These are phyloP conservation scores for Oryza longistaminata DNA, from an alignment of 176 grass and related monocot species.

Conservation along the genomic window DNA sequence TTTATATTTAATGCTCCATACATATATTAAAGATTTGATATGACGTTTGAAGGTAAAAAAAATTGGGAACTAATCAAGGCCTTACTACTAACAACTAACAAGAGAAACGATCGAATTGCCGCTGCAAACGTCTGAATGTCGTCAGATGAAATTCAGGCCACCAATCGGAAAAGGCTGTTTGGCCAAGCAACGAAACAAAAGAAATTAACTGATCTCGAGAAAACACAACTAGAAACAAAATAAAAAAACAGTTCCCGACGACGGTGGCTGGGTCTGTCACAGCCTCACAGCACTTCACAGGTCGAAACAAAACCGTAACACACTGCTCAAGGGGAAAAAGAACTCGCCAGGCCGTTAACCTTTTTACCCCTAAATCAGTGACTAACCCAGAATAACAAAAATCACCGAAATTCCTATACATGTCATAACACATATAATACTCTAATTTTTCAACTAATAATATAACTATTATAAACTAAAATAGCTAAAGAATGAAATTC, in stretches of 20 bases:
- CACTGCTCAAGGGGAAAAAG: conserved; percentile 36
- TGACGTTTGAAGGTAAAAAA: too few species aligned
- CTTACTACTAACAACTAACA: too few species aligned
- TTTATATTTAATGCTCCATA: too few species aligned
- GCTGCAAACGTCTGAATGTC: neutral
- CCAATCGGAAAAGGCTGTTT: neutral
- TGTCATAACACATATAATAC: too few species aligned
- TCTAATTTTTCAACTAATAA: too few species aligned
- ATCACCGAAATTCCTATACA: too few species aligned
- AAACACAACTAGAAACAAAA: neutral
- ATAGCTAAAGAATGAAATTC: too few species aligned
- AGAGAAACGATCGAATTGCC: neutral
- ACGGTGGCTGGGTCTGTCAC: neutral
- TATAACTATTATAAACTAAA: too few species aligned
- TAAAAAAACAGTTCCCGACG: conserved; percentile 8
- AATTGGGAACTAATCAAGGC: too few species aligned
- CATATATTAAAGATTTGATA: too few species aligned
- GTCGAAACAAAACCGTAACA: neutral
- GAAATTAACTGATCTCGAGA: conserved; percentile 37
- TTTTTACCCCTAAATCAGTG: neutral
- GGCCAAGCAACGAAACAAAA: neutral
- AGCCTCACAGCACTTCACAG: neutral
- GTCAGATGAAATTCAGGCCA: neutral
- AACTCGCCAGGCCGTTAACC: neutral
- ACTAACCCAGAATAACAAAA: too few species aligned